phyloP scores from a whole-genome alignment of 2,329 filamentous ascomycete genomes.

The Fusarium fujikuroi region DNA sequence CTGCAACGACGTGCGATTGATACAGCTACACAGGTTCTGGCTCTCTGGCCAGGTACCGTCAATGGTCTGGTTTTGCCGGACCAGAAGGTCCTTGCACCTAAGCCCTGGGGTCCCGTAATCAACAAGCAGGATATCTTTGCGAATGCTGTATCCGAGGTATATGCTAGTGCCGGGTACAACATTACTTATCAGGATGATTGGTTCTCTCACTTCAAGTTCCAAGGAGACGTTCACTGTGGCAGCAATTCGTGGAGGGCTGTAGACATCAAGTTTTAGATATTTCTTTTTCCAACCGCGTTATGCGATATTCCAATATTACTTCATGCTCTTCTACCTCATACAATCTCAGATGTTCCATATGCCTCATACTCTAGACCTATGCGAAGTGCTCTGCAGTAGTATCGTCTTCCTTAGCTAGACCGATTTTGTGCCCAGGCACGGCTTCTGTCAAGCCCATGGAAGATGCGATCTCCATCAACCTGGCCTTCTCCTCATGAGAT shows the following conservation, averaged over 20 bases:
- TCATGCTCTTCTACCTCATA: too few relatives aligned
- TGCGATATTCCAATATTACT: too few relatives aligned
- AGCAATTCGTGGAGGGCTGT: conserved; percentile 23
- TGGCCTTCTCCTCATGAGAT: neutral
- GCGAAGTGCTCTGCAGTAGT: neutral
- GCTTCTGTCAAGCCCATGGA: neutral
- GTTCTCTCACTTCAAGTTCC: conserved; percentile 36
- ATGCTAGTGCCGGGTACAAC: conserved; percentile 35
- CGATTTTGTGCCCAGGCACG: neutral
- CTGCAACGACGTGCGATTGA: neutral
- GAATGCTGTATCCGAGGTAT: conserved; percentile 31
- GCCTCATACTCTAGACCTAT: too few relatives aligned
- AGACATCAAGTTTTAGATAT: neutral
- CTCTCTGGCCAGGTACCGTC: conserved; percentile 30
- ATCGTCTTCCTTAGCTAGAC: neutral
- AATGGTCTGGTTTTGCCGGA: conserved; percentile 40
- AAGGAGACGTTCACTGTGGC: conserved; percentile 46
- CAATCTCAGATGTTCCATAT: too few relatives aligned
- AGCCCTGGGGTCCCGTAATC: conserved; percentile 45
- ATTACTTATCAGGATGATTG: conserved; percentile 45
- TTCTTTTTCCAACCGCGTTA: too few relatives aligned
- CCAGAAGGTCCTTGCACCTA: conserved; percentile 26
- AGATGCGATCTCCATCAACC: neutral
- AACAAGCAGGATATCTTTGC: conserved; percentile 42
- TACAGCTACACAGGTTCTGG: neutral